These are phyloP conservation scores for Takakia lepidozioides DNA, from an alignment of 225 moss, liverwort and hornwort genomes.

Conservation along the genomic window DNA sequence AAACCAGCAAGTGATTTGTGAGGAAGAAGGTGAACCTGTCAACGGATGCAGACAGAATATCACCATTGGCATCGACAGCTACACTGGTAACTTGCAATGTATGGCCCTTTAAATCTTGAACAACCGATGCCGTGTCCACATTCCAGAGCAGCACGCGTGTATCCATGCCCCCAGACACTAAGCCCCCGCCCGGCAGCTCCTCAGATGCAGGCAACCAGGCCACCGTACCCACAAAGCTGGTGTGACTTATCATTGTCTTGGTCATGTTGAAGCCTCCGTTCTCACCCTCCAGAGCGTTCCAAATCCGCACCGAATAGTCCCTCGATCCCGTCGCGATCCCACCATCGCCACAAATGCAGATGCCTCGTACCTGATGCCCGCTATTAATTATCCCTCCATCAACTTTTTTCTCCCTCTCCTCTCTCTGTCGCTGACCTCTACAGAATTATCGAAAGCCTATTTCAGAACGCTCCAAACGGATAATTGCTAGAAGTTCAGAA, in stretches of 20 bases:
- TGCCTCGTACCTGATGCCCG: constrained; percentile 93
- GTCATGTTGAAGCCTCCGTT: constrained; percentile 50
- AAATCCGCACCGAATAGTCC: constrained; percentile 80
- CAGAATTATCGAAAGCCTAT: no score
- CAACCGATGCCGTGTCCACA: constrained; percentile 51
- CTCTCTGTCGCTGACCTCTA: background rate
- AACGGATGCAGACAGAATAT: constrained; percentile 87
- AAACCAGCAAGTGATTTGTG: no score
- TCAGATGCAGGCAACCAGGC: constrained; percentile 76
- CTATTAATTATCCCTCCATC: no score
- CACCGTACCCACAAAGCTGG: constrained; percentile 91
- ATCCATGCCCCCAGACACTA: constrained; percentile 98
- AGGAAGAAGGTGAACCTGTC: no score
- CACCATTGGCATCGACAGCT: constrained; percentile 70
- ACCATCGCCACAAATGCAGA: constrained; percentile 60
- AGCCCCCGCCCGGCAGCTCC: constrained; percentile 65
- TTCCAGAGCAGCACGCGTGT: constrained; percentile 88
- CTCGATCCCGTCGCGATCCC: constrained; percentile 89
- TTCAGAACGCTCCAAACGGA: no score
- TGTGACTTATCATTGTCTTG: constrained; percentile 81
- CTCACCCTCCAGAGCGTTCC: constrained; percentile 45
- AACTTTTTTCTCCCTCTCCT: background rate
- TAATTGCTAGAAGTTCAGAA: no score
- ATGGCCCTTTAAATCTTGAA: constrained; percentile 77
- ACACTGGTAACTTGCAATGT: constrained; percentile 82